Base-by-base conservation (phyloP, 1,139 yeast genomes). In the Sugiyamaella pinicola region DNA sequence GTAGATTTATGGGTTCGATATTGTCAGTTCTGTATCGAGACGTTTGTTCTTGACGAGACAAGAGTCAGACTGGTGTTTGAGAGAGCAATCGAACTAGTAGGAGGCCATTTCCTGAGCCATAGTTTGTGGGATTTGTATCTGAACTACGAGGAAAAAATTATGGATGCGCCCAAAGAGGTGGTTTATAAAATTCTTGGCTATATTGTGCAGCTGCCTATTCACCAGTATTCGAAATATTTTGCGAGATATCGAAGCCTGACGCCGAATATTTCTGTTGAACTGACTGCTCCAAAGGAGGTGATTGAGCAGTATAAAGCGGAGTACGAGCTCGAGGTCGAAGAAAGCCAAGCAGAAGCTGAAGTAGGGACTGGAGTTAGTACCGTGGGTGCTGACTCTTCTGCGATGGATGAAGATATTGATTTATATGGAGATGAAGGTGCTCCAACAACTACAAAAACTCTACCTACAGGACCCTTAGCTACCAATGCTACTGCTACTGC, bases 61-160 rank as follows among this genome's bases (percentile, higher is more conserved):
- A 29, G 51, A n/a, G 57, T 61, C 15, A 56, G 63, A 39, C 62
- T 61, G n/a, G 63, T 78, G 15, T 88, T 87, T 63, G 88, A 84
- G 62, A 62, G 64, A 2, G 96, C 93, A 0, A 80, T 90, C 50
- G 54, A 56, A 2, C 70, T 69, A 40, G 78, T 91, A 34, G 98
- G 99, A 0, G 65, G 69, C 49, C 95, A 91, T 69, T 93, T 82
- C 62, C 79, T 83, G 62, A 71, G 87, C 13, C 87, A 82, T 61
- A 84, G 84, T 52, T 84, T 91, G 61, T 93, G 96, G 82, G 84
- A 82, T 58, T 65, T 80, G 42, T 91, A 87, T 64, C 64, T 91
- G 38, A 75, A 79, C 7, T 83, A 83, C 74, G 71, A 77, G 64
- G 63, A 74, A 68, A 62, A 55, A 15, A 34, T 44, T 12, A 42